Evolutionary conservation across 2,329 filamentous ascomycete species (phyloP).

Genomic region (Zalaria obscura): DNA sequence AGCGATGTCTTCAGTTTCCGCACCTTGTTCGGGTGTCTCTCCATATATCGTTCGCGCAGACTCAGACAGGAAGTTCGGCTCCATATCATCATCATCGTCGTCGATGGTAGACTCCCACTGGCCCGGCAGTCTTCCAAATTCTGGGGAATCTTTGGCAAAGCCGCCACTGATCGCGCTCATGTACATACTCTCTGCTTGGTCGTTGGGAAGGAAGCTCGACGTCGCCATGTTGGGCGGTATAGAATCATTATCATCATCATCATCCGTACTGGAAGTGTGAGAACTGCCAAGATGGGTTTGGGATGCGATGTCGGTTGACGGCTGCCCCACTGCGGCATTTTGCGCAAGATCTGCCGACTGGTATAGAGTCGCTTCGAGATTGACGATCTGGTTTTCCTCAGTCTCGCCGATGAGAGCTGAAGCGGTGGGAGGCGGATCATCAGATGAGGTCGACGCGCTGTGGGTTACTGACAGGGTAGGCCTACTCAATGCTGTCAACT

Average conservation of each 20-base stretch:
- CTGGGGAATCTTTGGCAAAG: background rate
- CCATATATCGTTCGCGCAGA: background rate
- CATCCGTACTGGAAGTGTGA: too few species aligned
- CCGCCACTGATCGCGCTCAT: slow-evolving; percentile 47
- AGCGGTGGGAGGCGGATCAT: background rate
- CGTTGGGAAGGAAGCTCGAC: slow-evolving; percentile 62
- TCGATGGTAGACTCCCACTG: slow-evolving; percentile 3
- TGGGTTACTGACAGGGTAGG: background rate
- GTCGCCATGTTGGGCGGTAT: slow-evolving; percentile 14
- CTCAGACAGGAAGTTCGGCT: slow-evolving; percentile 3
- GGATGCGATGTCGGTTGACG: too few species aligned
- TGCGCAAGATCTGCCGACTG: too few species aligned
- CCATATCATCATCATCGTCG: slow-evolving; percentile 1
- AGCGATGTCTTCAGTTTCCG: slow-evolving; percentile 2
- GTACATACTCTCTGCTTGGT: slow-evolving; percentile 78
- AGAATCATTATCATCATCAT: too few species aligned
- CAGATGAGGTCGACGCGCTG: background rate
- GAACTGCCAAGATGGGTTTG: too few species aligned
- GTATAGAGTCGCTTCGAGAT: background rate
- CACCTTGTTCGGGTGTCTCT: background rate
- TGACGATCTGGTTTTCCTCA: background rate
- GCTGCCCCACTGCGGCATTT: too few species aligned
- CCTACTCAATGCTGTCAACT: background rate
- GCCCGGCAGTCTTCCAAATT: slow-evolving; percentile 1
- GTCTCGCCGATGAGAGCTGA: background rate